Base-by-base conservation (phyloP, 1,284 basidiomycete genomes). In the Mycosarcoma maydis region DNA sequence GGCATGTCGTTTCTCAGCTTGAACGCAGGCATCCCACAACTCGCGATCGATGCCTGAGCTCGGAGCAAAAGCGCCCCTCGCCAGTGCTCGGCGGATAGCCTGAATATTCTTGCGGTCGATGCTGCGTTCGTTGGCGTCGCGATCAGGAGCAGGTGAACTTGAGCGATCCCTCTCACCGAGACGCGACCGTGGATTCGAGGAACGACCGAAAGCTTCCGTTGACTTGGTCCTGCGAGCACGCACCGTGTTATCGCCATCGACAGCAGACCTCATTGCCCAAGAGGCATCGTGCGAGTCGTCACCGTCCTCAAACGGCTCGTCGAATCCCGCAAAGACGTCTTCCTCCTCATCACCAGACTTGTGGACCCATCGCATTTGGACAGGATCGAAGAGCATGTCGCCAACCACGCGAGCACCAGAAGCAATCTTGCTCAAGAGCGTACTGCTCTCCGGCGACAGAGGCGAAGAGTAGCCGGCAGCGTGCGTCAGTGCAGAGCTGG, bases 351-450 rank as follows among this genome's bases (percentile, higher is more conserved):
- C 89, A 90, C 84, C 43, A 87, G 90, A 49, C 89, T 92, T 67
- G 30, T 67, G 64, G 75, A 94, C 88, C 94, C 94, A 98, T 77
- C 91, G 91, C 92, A 97, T 96, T 36, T 88, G 87, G 47, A 88
- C 81, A 2, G 95, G 93, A 83, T 98, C 94, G 76, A 98, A 98
- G 45, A 93, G 88, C 94, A 98, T 98, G 84, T 94, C 93, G 47
- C 94, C 94, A 13, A 97, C 94, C 76, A 94, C 88, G 50, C 92
- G 87, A 56, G 90, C 88, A 49, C 62, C 71, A 9, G 61, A 62
- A 4, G 55, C 59, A 24, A 66, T 56, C 47, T 42, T 45, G 49
- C 42, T 45, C 53, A 66, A 53, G 14, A 66, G 47, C 7, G 42
- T 58, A 46, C 50, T 62, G 54, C 60, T 65, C 20, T 64, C 61